These are phyloP conservation scores for Mycosarcoma mackinlayi DNA, from an alignment of 1,284 basidiomycete species.

Conservation along the genomic window DNA sequence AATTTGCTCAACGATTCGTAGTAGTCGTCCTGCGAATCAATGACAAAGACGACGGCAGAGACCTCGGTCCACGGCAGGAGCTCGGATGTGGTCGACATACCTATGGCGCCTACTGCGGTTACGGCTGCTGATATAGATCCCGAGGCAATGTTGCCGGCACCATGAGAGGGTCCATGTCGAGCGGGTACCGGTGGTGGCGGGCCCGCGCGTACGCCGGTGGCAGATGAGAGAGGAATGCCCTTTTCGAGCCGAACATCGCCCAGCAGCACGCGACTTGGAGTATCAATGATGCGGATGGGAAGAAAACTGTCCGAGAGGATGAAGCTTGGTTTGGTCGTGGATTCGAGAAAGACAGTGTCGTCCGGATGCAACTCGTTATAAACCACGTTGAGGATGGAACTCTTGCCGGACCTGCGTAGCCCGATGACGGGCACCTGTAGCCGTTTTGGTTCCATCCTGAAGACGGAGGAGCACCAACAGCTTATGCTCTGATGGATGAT, in stretches of 20 bases:
- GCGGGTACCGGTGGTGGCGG: conserved; percentile 39
- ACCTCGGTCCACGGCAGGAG: conserved; percentile 56
- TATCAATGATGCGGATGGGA: conserved; percentile 94
- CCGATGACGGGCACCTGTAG: conserved; percentile 49
- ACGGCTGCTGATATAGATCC: not conserved
- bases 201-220: conserved; percentile 18
- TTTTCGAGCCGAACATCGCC: conserved; percentile 40
- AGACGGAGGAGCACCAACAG: too few species aligned
- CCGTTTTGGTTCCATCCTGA: conserved; percentile 31
- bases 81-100: conserved; percentile 7
- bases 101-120: not conserved
- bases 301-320: conserved; percentile 79
- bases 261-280: conserved; percentile 78
- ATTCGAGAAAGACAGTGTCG: conserved; percentile 90
- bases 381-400: conserved; percentile 88
- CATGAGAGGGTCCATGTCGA: conserved; percentile 15
- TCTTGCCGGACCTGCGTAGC: conserved; percentile 78
- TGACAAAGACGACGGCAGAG: conserved; percentile 83
- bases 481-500: too few species aligned
- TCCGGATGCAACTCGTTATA: conserved; percentile 86
- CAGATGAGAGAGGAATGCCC: conserved; percentile 32
- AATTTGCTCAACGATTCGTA: conserved; percentile 80
- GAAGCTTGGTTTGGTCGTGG: conserved; percentile 36
- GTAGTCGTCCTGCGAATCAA: conserved; percentile 83
- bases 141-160: not conserved